Base-by-base conservation (phyloP, 2,329 filamentous ascomycete genomes). In the Niveomyces coronatus region DNA sequence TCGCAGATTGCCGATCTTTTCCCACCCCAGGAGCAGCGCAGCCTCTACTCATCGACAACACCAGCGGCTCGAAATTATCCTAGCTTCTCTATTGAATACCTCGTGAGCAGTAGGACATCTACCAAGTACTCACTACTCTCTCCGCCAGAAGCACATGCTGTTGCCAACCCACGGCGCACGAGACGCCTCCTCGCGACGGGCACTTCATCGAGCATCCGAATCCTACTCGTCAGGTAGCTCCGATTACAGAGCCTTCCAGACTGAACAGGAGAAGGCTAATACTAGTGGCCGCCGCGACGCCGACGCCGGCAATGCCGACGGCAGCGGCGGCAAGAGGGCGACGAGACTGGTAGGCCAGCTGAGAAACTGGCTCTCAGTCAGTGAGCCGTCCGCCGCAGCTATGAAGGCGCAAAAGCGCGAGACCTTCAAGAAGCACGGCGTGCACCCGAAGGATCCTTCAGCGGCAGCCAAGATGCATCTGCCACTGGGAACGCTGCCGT, bases 371-470 rank as follows among this genome's bases (percentile, higher is more conserved):
- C 49, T 71, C 7, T 57, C 58, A 2, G 57, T 61, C 16, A 67
- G 62, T 33, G 70, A 74, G 44, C 69, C 70, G 9, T 71, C 69
- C 1, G 57, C 58, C 2, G 63, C 68, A 31, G 70, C 67, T 1
- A 55, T 70, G 45, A 67, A 63, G 45, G 51, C 64, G 11, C 64
- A 70, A 44, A 66, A 62, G 46, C 61, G 56, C 37, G 56, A 60
- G 11, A 54, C 59, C 2, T 70, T 59, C 44, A 55, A 58, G 32
- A 64, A 56, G 29, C 61, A 64, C n/a, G 66, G 65, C 15, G 51
- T 71, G 35, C 51, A 62, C 14, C 52, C 52, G 31, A 57, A 62
- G 17, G 65, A 70, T 32, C 64, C 67, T 4, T 50, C 52, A 13
- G 64, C 64, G 9, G 62, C 57, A 20, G 59, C 54, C 17, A 71